Base-by-base conservation (phyloP, 495 filamentous ascomycete genomes). In the Talaromyces borbonicus region DNA sequence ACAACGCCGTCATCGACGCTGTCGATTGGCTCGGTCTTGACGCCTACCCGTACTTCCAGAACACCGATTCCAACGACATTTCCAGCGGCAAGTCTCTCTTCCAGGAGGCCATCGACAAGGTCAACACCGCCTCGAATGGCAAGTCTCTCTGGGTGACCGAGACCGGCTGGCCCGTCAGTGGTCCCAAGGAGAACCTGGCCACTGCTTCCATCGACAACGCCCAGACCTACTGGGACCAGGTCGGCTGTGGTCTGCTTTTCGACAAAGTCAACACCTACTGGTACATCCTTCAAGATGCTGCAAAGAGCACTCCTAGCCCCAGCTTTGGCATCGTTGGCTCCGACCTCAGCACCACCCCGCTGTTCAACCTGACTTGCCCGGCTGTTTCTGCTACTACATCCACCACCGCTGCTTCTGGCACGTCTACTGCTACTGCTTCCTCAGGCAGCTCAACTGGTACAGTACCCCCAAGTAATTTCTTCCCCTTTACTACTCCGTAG, bases 121-220 rank as follows among this genome's bases (percentile, higher is more conserved):
- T 85, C 46, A 63, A 75, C 52, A 58, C 58, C 20, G 78, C 67
- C 29, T 76, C 74, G 43, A 64, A 67, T 16, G 75, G 72, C 48
- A 90, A 88, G 74, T 68, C 74, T 11, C 77, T 95, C 55, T 90
- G 89, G 83, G 73, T 95, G 50, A 95, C 87, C 18, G 89, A 95
- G 74, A 93, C 87, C 20, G 90, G 89, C 50, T 90, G 82, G 74
- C 89, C 89, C 46, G 79, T 85, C 19, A 78, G 66, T 49, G 89
- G 87, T 24, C 58, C 68, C 27, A 69, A 63, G 12, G 61, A 74
- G 49, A 78, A 75, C 48, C 57, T 77, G 29, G 87, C 82, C 43
- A 66, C 82, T 6, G 73, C 90, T 18, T 77, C 66, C 15, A 40
- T 61, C 20, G 68, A 65, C n/a, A 93, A 92, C 58, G 84, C 87